Conservation (phyloP, 805 yeast species). For the Kazachstania bromeliacearum region DNA sequence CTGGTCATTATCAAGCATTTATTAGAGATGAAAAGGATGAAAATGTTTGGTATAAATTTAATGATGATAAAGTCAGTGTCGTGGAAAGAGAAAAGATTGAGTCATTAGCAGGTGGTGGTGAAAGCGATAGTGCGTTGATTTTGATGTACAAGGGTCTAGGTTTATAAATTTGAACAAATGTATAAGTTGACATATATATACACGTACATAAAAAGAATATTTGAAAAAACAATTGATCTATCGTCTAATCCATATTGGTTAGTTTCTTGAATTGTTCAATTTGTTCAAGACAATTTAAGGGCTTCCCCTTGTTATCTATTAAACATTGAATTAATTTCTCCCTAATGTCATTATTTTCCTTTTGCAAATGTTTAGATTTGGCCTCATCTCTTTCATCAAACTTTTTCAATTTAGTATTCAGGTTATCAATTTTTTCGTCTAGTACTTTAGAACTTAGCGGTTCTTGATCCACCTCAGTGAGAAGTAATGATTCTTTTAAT, state of each 20-base stretch:
- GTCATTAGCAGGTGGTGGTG: conserved; percentile 92
- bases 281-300: conserved; percentile 76
- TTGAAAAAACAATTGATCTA: background rate
- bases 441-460: conserved; percentile 28
- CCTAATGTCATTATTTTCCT: conserved; percentile 33
- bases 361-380: conserved; percentile 9
- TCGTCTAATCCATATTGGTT: background rate
- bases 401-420: conserved; percentile 31
- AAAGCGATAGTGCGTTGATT: conserved; percentile 89
- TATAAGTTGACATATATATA: background rate
- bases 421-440: conserved; percentile 35
- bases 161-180: conserved; percentile 32
- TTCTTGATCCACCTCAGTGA: conserved; percentile 26
- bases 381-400: conserved; percentile 29
- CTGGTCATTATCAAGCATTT: conserved; percentile 94
- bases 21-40: conserved; percentile 66
- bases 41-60: conserved; percentile 86
- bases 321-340: conserved; percentile 50
- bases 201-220: background rate
- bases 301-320: conserved; percentile 47
- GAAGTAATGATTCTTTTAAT: conserved; percentile 33
- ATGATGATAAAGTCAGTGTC: conserved; percentile 77
- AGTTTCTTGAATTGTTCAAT: conserved; percentile 52
- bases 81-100: conserved; percentile 81
- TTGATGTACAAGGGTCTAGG: conserved; percentile 80